Evolutionary conservation across 345 rosid species (phyloP).

Genomic region (Rubroshorea leprosula): DNA sequence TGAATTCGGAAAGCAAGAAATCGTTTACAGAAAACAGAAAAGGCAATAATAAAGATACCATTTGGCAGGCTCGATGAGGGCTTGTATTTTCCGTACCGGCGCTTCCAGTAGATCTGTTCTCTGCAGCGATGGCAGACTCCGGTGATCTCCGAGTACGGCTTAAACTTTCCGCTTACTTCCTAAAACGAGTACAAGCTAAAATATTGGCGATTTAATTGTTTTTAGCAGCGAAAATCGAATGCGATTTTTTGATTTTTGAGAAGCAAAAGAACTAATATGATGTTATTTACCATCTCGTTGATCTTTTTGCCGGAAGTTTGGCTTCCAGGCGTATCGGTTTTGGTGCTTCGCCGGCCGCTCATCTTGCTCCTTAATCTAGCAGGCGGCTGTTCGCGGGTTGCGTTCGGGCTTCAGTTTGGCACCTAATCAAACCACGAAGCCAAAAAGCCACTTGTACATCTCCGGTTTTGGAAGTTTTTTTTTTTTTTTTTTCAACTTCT

Average conservation of each 20-base stretch:
- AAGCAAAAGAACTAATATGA: background rate
- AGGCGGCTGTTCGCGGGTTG: background rate
- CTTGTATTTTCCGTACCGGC: conserved; percentile 84
- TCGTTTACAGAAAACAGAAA: background rate
- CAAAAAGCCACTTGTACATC: background rate
- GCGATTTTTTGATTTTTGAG: background rate
- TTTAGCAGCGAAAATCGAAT: background rate
- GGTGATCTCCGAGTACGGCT: conserved; percentile 69
- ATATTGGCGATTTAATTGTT: background rate
- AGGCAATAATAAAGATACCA: conserved; percentile 36
- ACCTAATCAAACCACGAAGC: background rate
- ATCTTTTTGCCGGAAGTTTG: conserved; percentile 80
- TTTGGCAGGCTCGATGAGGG: conserved; percentile 71
- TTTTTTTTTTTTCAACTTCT: too few relatives aligned
- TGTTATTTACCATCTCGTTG: conserved; percentile 62
- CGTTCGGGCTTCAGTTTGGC: background rate
- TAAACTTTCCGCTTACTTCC: conserved; percentile 72
- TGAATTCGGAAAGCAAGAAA: too few relatives aligned
- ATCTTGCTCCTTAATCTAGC: conserved; percentile 26
- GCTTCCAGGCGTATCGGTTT: conserved; percentile 80
- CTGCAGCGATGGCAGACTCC: conserved; percentile 85
- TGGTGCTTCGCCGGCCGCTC: conserved; percentile 90
- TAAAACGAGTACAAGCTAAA: conserved; percentile 5
- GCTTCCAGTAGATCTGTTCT: conserved; percentile 96
- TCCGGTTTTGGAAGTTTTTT: background rate